Evolutionary conservation across 2,329 filamentous ascomycete genomes (phyloP).

Genomic region (Calonectria ilicicola): DNA sequence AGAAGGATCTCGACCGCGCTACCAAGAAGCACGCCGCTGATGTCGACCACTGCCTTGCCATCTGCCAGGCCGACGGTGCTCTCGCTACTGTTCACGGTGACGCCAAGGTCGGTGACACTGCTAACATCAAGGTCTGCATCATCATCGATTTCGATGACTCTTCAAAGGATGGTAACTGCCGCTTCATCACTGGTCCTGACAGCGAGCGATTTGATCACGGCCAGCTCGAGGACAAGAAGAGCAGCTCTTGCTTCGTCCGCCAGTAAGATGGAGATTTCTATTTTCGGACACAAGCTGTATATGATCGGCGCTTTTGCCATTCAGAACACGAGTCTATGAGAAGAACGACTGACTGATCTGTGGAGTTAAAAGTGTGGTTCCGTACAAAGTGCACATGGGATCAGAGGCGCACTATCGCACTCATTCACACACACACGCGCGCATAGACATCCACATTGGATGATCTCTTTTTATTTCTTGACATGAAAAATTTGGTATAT

Average conservation of each 20-base stretch:
- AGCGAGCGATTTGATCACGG: constrained; percentile 35
- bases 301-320: background rate
- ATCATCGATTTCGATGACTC: constrained; percentile 37
- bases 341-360: constrained; percentile 6
- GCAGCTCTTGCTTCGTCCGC: constrained; percentile 37
- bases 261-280: constrained; percentile 22
- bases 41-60: constrained; percentile 40
- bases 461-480: constrained; percentile 20
- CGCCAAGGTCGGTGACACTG: constrained; percentile 26
- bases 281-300: background rate
- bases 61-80: constrained; percentile 37
- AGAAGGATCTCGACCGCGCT: constrained; percentile 30
- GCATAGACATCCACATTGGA: background rate
- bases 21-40: constrained; percentile 30
- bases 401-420: background rate
- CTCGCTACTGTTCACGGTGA: constrained; percentile 32
- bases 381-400: constrained; percentile 4
- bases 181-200: constrained; percentile 37
- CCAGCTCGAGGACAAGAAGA: constrained; percentile 34
- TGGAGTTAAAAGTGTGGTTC: constrained; percentile 10
- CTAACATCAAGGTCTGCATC: constrained; percentile 35
- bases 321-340: background rate
- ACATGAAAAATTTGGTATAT: constrained; percentile 18
- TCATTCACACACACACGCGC: constrained; percentile 5
- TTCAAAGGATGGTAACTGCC: constrained; percentile 37